Conservation (phyloP, 1,139 yeast genomes). For the Lodderomyces metapsilosis region DNA sequence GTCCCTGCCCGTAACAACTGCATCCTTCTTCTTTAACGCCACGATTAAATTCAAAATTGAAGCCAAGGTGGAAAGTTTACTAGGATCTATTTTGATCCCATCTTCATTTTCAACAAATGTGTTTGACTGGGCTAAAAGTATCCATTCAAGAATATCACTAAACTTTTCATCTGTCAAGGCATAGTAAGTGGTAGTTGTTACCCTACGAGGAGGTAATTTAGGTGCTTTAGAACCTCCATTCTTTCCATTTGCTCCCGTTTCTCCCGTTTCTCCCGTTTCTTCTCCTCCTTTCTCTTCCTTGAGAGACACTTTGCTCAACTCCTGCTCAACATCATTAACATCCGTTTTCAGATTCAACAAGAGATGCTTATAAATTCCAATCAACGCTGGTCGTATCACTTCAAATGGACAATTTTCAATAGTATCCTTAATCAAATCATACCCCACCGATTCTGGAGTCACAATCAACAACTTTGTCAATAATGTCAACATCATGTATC, state of each 20-base stretch:
- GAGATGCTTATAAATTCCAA: slow-evolving; percentile 68
- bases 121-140: slow-evolving; percentile 30
- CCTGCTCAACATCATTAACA: slow-evolving; percentile 9
- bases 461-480: slow-evolving; percentile 55
- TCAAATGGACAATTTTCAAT: slow-evolving; percentile 68
- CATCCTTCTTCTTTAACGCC: slow-evolving; percentile 33
- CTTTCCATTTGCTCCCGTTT: too few species aligned
- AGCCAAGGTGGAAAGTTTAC: slow-evolving; percentile 43
- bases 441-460: slow-evolving; percentile 56
- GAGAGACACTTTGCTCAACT: slow-evolving; percentile 7
- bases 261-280: too few species aligned
- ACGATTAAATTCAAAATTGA: slow-evolving; percentile 56
- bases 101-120: slow-evolving; percentile 25
- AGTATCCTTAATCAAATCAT: slow-evolving; percentile 63
- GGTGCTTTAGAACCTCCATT: slow-evolving; percentile 5
- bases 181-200: slow-evolving; percentile 28
- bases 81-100: slow-evolving; percentile 20
- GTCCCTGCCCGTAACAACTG: slow-evolving; percentile 18
- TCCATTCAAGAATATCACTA: slow-evolving; percentile 38
- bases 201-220: slow-evolving; percentile 21
- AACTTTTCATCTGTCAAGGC: slow-evolving; percentile 36
- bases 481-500: slow-evolving; percentile 43
- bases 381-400: slow-evolving; percentile 54
- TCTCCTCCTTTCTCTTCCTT: too few species aligned
- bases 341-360: slow-evolving; percentile 26